Conservation (phyloP, 495 filamentous ascomycete species). For the Geopyxis carbonaria region DNA sequence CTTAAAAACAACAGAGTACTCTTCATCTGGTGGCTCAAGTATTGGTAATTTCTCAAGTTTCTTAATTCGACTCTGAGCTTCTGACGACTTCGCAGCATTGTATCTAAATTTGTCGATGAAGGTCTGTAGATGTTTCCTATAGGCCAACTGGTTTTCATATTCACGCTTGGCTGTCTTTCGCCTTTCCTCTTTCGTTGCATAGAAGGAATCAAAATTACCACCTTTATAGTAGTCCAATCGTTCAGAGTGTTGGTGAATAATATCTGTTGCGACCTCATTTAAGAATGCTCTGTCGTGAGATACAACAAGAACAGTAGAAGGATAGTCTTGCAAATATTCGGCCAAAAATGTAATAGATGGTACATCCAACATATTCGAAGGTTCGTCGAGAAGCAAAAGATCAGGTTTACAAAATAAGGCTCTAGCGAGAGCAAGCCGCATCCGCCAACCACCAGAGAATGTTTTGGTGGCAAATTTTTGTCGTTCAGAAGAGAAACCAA, state of each 20-base stretch:
- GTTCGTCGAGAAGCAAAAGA: slow-evolving; percentile 90
- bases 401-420: slow-evolving; percentile 98
- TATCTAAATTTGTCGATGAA: slow-evolving; percentile 99
- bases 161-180: slow-evolving; percentile 92
- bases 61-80: slow-evolving; percentile 96
- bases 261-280: slow-evolving; percentile 98
- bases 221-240: slow-evolving; percentile 97
- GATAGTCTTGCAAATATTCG: slow-evolving; percentile 86
- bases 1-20: slow-evolving; percentile 93
- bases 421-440: slow-evolving; percentile 87
- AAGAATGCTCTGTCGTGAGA: slow-evolving; percentile 98
- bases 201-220: slow-evolving; percentile 96
- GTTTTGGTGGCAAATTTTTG: slow-evolving; percentile 91
- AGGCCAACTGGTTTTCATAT: slow-evolving; percentile 96
- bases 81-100: slow-evolving; percentile 96
- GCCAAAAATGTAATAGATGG: slow-evolving; percentile 98
- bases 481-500: slow-evolving; percentile 87
- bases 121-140: slow-evolving; percentile 71
- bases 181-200: slow-evolving; percentile 91
- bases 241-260: slow-evolving; percentile 95
- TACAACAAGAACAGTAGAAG: slow-evolving; percentile 88
- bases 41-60: slow-evolving; percentile 95
- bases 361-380: slow-evolving; percentile 99
- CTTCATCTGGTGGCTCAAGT: slow-evolving; percentile 74
- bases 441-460: slow-evolving; percentile 99